A percentile compares a stretch with the other conserved stretches of the same genome.
phyloP scores from a whole-genome alignment of 495 filamentous ascomycete species.

The Diplogelasinospora grovesii region DNA sequence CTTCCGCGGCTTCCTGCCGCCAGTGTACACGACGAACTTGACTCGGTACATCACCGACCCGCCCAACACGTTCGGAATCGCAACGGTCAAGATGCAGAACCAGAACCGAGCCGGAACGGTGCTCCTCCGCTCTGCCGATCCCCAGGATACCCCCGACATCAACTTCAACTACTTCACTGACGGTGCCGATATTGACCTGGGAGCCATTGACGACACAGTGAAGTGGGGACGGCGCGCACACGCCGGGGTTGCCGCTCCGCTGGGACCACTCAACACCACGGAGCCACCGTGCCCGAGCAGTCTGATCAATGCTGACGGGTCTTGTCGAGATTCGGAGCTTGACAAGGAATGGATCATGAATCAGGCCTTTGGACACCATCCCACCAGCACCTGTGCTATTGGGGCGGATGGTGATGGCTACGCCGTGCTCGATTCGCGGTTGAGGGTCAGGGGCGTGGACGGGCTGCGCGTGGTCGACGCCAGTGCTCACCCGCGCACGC shows the following conservation, averaged over 20 bases:
- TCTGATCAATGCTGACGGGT: too few species aligned
- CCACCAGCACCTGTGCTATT: slow-evolving; percentile 29
- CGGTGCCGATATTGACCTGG: slow-evolving; percentile 24
- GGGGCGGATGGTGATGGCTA: slow-evolving; percentile 31
- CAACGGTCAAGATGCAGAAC: slow-evolving; percentile 21
- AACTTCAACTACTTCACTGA: slow-evolving; percentile 41
- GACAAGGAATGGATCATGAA: slow-evolving; percentile 33
- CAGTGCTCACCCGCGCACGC: slow-evolving; percentile 30
- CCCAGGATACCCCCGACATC: slow-evolving; percentile 36
- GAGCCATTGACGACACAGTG: slow-evolving; percentile 49
- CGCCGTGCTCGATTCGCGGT: slow-evolving; percentile 33
- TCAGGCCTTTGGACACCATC: slow-evolving; percentile 35
- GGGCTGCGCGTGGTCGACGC: slow-evolving; percentile 42
- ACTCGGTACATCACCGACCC: slow-evolving; percentile 12
- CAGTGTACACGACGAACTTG: slow-evolving; percentile 15
- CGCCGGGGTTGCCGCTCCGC: slow-evolving; percentile 17
- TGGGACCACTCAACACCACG: slow-evolving; percentile 34
- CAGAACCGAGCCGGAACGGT: slow-evolving; percentile 38
- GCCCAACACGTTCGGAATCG: slow-evolving; percentile 9
- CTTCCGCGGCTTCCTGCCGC: slow-evolving; percentile 22
- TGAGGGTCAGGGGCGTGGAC: slow-evolving; percentile 29
- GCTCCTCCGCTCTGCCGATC: slow-evolving; percentile 31
- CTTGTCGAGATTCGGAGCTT: slow-evolving; percentile 28
- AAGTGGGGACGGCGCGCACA: slow-evolving; percentile 43
- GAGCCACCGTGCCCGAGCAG: slow-evolving; percentile 34